Conservation (phyloP, 257 asterid genomes). For the Apocynum venetum region DNA sequence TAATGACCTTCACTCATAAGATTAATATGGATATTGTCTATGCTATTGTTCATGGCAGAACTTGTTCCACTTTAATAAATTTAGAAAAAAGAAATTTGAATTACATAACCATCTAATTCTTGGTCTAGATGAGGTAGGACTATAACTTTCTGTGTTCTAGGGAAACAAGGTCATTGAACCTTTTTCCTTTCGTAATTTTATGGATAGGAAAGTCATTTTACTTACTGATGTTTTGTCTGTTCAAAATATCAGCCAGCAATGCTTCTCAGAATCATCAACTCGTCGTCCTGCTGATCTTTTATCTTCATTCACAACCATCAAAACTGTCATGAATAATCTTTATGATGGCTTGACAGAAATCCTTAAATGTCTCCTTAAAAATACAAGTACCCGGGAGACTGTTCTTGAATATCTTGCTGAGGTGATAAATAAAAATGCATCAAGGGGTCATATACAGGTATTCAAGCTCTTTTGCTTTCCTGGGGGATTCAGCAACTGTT, state of each 20-base stretch:
- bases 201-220: neutral
- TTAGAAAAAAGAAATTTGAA: neutral
- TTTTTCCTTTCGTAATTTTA: neutral
- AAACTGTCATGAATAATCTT: constrained; percentile 77
- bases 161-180: neutral
- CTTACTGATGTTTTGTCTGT: constrained; percentile 28
- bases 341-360: constrained; percentile 79
- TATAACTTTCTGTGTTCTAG: neutral
- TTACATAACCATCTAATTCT: neutral
- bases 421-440: constrained; percentile 82
- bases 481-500: neutral
- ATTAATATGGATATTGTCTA: neutral
- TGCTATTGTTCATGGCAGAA: neutral
- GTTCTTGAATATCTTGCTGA: constrained; percentile 84
- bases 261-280: constrained; percentile 81
- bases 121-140: neutral
- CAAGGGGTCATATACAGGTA: constrained; percentile 93
- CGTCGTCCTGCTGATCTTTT: constrained; percentile 90
- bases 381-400: constrained; percentile 70
- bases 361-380: constrained; percentile 75
- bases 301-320: constrained; percentile 86
- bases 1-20: neutral
- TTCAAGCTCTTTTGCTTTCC: neutral
- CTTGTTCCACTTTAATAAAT: neutral
- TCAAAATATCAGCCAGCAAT: constrained; percentile 60